These are phyloP conservation scores for Nymphaea colorata DNA, from an alignment of 164 flowering plant genomes.

Conservation along the genomic window DNA sequence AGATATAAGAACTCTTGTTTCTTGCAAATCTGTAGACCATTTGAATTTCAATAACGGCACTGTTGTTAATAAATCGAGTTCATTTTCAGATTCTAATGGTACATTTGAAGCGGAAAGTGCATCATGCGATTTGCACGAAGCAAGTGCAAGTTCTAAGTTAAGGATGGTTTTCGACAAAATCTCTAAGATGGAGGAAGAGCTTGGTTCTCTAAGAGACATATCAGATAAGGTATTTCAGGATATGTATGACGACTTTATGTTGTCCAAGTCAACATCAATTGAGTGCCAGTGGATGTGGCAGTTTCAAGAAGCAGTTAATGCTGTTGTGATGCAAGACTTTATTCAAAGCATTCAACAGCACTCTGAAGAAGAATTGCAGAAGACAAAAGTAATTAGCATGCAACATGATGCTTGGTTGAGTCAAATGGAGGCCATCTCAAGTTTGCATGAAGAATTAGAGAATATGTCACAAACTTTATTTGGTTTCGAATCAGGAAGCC, in stretches of 20 bases:
- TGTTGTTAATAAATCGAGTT: neutral
- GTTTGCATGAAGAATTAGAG: constrained; percentile 46
- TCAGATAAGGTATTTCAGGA: constrained; percentile 10
- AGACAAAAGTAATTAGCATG: neutral
- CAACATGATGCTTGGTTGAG: constrained; percentile 5
- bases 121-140: neutral
- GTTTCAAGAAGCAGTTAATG: constrained; percentile 39
- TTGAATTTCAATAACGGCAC: neutral
- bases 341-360: constrained; percentile 29
- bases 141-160: neutral
- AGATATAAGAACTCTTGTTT: constrained; percentile 5
- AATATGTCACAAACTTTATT: constrained; percentile 32
- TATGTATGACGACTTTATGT: neutral
- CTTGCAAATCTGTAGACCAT: neutral
- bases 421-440: constrained; percentile 38
- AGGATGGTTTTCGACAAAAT: constrained; percentile 22
- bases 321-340: constrained; percentile 29
- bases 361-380: constrained; percentile 25
- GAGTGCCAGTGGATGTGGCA: constrained; percentile 25
- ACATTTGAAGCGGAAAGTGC: neutral
- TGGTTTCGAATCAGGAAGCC: constrained; percentile 29
- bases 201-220: constrained; percentile 21
- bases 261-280: neutral
- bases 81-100: neutral
- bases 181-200: constrained; percentile 19